Conservation (phyloP, 306 rosid genomes). For the Quercus ilex region DNA sequence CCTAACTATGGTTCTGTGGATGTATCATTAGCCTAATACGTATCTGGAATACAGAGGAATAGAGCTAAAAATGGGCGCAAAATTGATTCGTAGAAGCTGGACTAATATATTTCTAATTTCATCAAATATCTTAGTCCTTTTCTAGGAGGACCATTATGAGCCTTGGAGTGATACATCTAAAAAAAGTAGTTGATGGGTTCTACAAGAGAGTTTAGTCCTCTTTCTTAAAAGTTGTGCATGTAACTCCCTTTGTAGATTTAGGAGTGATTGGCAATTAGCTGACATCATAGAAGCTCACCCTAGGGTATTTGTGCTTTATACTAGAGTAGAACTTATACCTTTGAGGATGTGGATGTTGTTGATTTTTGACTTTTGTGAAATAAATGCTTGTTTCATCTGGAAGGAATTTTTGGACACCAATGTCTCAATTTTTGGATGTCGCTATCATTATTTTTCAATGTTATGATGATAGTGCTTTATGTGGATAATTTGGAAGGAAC, state of each 20-base stretch:
- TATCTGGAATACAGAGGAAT: neutral
- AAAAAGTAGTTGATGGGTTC: no score
- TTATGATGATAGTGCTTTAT: neutral
- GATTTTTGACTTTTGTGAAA: neutral
- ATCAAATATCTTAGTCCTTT: neutral
- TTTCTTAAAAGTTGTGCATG: neutral
- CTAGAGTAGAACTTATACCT: neutral
- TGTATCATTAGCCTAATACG: neutral
- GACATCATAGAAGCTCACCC: neutral
- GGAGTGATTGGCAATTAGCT: neutral
- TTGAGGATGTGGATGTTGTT: neutral
- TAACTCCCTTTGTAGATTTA: neutral
- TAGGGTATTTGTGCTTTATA: neutral
- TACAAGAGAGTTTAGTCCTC: neutral
- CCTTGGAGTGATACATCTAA: no score
- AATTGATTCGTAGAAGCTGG: neutral
- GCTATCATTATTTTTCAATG: neutral
- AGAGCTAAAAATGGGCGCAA: neutral
- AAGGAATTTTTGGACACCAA: neutral
- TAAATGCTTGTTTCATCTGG: neutral
- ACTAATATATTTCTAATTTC: neutral
- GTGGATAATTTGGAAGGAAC: no score
- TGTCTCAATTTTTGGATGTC: neutral
- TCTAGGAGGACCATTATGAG: neutral
- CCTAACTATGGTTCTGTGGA: neutral